Conservation (phyloP, 2,329 filamentous ascomycete species). For the Fusarium sp. region DNA sequence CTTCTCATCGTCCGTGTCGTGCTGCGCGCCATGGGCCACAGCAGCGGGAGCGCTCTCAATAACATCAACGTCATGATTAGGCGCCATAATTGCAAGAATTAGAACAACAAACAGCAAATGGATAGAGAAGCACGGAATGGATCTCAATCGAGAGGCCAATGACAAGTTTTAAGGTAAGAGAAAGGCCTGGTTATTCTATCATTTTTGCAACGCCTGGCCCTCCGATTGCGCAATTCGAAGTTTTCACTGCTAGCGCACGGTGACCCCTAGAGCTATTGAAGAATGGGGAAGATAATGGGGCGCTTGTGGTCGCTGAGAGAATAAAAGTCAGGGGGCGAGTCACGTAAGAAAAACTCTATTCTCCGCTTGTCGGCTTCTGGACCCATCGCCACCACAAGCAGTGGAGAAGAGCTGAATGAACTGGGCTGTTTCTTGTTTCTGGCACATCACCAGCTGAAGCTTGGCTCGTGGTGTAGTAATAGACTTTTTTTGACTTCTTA, state of each 20-base stretch:
- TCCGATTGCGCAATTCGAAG: constrained; percentile 44
- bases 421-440: too few species aligned
- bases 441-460: too few species aligned
- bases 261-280: constrained; percentile 16
- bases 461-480: too few species aligned
- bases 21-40: background rate
- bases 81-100: constrained; percentile 11
- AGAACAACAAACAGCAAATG: too few species aligned
- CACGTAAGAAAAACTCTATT: constrained; percentile 16
- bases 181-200: background rate
- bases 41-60: constrained; percentile 24
- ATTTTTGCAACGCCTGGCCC: background rate
- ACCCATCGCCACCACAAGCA: background rate
- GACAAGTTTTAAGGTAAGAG: background rate
- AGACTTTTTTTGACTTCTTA: background rate
- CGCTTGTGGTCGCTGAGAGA: background rate
- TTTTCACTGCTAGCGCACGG: constrained; percentile 34
- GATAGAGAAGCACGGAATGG: background rate
- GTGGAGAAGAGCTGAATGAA: background rate
- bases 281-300: constrained; percentile 33
- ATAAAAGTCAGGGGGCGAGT: background rate
- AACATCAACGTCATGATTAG: constrained; percentile 8
- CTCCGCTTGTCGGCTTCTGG: constrained; percentile 15
- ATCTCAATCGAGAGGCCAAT: too few species aligned
- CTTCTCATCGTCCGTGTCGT: constrained; percentile 21